Conservation (phyloP, 2,329 filamentous ascomycete species). For the Emydomyces testavorans region DNA sequence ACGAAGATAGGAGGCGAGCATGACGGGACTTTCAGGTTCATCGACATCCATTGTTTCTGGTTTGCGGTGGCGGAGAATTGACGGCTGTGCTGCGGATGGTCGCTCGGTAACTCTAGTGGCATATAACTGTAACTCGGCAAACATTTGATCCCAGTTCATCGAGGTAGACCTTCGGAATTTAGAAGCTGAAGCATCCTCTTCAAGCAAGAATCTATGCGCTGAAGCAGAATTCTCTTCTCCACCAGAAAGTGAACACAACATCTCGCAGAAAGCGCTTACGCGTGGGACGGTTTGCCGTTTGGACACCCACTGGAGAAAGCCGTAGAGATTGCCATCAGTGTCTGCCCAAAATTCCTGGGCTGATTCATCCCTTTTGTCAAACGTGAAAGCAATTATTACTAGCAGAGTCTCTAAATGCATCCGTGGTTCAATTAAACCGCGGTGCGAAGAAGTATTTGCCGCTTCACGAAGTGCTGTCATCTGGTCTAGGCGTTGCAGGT, state of each 20-base stretch:
- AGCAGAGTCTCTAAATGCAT: conserved; percentile 77
- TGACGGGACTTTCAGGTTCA: conserved; percentile 88
- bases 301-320: conserved; percentile 96
- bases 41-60: conserved; percentile 58
- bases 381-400: conserved; percentile 82
- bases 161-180: conserved; percentile 75
- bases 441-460: conserved; percentile 31
- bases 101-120: conserved; percentile 66
- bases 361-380: conserved; percentile 71
- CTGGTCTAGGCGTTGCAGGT: conserved; percentile 54
- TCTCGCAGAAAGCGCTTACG: conserved; percentile 91
- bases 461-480: conserved; percentile 37
- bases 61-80: conserved; percentile 49
- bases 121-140: conserved; percentile 79
- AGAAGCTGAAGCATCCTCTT: conserved; percentile 64
- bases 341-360: conserved; percentile 86
- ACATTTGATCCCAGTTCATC: conserved; percentile 85
- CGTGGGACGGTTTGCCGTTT: conserved; percentile 89
- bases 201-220: conserved; percentile 73
- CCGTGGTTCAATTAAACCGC: conserved; percentile 32
- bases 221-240: conserved; percentile 71
- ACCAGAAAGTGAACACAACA: conserved; percentile 77
- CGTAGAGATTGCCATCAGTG: conserved; percentile 81
- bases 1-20: conserved; percentile 88
- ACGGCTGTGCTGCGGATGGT: conserved; percentile 45